A percentile compares a stretch with the other conserved stretches of the same genome.
These are phyloP conservation scores for Hymenoscyphus infarciens DNA, from an alignment of 2,329 filamentous ascomycete species.

Conservation along the genomic window DNA sequence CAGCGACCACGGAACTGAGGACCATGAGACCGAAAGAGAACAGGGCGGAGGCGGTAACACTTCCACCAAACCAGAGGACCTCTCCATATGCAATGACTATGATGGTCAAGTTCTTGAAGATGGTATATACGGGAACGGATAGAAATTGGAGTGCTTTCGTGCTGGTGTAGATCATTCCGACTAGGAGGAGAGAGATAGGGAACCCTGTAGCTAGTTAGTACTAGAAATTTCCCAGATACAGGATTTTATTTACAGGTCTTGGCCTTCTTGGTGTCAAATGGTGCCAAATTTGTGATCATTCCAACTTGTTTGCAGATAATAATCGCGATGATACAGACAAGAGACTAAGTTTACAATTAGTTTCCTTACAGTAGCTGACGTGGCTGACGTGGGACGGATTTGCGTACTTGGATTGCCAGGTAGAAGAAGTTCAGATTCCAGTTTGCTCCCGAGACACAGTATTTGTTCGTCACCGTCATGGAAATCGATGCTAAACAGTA, in stretches of 20 bases:
- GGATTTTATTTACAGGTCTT: constrained; percentile 69
- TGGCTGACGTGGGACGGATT: constrained; percentile 9
- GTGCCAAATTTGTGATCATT: constrained; percentile 75
- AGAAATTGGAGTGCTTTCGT: constrained; percentile 95
- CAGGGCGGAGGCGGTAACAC: constrained; percentile 79
- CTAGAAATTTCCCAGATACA: neutral
- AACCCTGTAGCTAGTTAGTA: constrained; percentile 63
- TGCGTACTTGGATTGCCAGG: constrained; percentile 79
- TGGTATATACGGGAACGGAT: constrained; percentile 97
- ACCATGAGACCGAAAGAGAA: constrained; percentile 98
- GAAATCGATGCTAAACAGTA: constrained; percentile 97
- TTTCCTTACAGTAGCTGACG: constrained; percentile 9
- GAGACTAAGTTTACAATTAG: constrained; percentile 54
- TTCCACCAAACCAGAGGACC: constrained; percentile 96
- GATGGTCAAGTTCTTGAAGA: constrained; percentile 99
- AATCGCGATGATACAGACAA: constrained; percentile 86
- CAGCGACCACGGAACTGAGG: constrained; percentile 86
- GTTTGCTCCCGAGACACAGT: constrained; percentile 81
- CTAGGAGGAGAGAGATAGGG: constrained; percentile 89
- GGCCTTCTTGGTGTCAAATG: constrained; percentile 83
- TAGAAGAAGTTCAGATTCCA: constrained; percentile 99
- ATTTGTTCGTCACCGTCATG: constrained; percentile 99
- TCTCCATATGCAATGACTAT: constrained; percentile 98
- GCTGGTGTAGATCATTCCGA: constrained; percentile 98
- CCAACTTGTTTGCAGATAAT: constrained; percentile 75